Percentiles rank a stretch among this genome's conserved stretches.
These are phyloP conservation scores for Geranomyces michiganensis DNA, from an alignment of 192 early-diverging fungal species.

Conservation along the genomic window DNA sequence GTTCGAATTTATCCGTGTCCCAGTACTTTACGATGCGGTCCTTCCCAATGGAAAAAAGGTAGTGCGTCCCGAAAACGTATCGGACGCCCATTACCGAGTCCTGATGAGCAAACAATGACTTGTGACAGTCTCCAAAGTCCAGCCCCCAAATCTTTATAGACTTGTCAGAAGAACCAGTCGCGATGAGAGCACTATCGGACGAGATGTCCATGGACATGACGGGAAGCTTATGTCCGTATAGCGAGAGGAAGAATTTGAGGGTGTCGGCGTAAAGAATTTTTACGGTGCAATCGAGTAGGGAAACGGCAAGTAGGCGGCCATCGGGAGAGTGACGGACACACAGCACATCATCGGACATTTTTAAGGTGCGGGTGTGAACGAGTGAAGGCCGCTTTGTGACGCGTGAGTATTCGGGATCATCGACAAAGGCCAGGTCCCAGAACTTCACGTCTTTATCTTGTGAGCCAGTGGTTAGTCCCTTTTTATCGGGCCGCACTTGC, in stretches of 20 bases:
- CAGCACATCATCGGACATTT: slow-evolving; percentile 93
- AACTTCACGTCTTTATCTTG: slow-evolving; percentile 97
- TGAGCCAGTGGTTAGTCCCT: slow-evolving; percentile 87
- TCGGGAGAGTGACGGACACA: slow-evolving; percentile 83
- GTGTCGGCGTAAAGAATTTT: slow-evolving; percentile 97
- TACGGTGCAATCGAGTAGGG: slow-evolving; percentile 92
- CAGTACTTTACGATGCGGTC: slow-evolving; percentile 92
- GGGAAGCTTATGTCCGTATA: slow-evolving; percentile 97
- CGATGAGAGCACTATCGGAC: slow-evolving; percentile 86
- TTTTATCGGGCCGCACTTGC: slow-evolving; percentile 81
- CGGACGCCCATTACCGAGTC: slow-evolving; percentile 85
- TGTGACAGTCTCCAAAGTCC: slow-evolving; percentile 99
- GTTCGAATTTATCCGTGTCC: slow-evolving; percentile 97
- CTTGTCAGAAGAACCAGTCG: slow-evolving; percentile 96
- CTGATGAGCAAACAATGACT: slow-evolving; percentile 90
- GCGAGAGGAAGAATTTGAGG: slow-evolving; percentile 94
- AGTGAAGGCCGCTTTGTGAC: slow-evolving; percentile 68
- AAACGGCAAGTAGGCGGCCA: slow-evolving; percentile 84
- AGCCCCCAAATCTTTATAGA: slow-evolving; percentile 98
- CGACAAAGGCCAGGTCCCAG: slow-evolving; percentile 89
- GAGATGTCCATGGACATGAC: slow-evolving; percentile 99
- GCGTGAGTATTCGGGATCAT: slow-evolving; percentile 42
- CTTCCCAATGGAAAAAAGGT: slow-evolving; percentile 91
- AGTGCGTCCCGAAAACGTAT: slow-evolving; percentile 95
- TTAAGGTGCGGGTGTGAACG: slow-evolving; percentile 85